Percentiles rank a stretch among this genome's conserved stretches.
phyloP scores from a whole-genome alignment of 2,329 filamentous ascomycete species.

The Colletotrichum sp. region DNA sequence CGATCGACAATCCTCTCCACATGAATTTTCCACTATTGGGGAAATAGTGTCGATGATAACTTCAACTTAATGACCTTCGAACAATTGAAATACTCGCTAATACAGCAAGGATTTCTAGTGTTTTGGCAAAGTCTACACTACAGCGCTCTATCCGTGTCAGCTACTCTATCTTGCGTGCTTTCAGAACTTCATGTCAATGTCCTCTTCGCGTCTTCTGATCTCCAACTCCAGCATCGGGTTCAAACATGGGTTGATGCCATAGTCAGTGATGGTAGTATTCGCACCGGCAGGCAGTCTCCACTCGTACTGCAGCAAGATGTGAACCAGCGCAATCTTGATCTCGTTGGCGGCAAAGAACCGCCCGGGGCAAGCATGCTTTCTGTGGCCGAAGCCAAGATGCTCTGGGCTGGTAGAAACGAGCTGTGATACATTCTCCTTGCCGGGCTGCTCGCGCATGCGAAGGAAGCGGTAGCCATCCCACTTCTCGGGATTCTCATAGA shows the following conservation, averaged over 20 bases:
- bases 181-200: neutral
- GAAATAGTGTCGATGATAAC: neutral
- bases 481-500: neutral
- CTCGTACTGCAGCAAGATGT: constrained; percentile 6
- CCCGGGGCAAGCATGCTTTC: constrained; percentile 40
- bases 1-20: neutral
- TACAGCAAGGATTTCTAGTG: neutral
- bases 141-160: rapidly evolving
- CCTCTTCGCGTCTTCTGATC: neutral
- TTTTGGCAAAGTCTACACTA: neutral
- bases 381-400: constrained; percentile 40
- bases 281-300: neutral
- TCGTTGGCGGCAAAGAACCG: constrained; percentile 40
- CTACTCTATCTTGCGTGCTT: neutral
- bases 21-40: neutral
- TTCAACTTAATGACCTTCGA: neutral
- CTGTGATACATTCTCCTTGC: constrained; percentile 32
- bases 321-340: constrained; percentile 32
- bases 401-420: constrained; percentile 41
- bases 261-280: neutral
- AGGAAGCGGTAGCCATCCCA: constrained; percentile 4
- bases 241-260: neutral
- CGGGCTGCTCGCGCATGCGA: constrained; percentile 1
- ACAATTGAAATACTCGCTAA: rapidly evolving
- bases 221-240: neutral